Base-by-base conservation (phyloP, 1,284 basidiomycete species). In the Sanghuangporus sanghuang region DNA sequence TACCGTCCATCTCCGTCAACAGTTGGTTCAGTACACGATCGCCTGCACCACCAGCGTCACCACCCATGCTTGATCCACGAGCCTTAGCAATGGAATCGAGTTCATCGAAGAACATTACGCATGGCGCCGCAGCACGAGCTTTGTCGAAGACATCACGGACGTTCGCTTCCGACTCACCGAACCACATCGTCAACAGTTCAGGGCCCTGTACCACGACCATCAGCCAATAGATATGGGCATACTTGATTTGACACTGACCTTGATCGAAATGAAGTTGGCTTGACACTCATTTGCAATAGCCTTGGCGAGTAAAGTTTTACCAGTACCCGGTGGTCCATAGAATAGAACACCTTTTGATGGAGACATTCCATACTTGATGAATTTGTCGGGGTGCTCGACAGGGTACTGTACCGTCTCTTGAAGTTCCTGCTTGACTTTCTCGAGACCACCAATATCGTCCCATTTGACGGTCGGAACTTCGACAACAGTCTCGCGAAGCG, bases 21-120 rank as follows among this genome's bases (percentile, higher is more conserved):
- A 97, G 95, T 76, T 97, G 95, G 79, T 98, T 97, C 66, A 98
- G 85, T 9, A 98, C 96, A 80, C 97, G 95, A 76, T 99, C 97
- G 57, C 95, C 90, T 7, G 96, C 96, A 67, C 96, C 97, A 69
- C 96, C 96, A 63, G 80, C 96, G 74, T 98, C 96, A 59, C 94
- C 95, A 14, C 84, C 80, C 2, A 85, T 82, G 18, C 81, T 81
- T 62, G 79, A 78, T 66, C 96, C 96, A 79, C 97, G 93, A 58
- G 95, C 86, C 81, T 98, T 98, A 62, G 96, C 96, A 71, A 99
- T 98, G 11, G 96, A 97, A 75, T 99, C 96, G 73, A 99, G 82
- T 79, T 99, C 96, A 73, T 99, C 96, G 78, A 99, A 99, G 91
- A 99, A 99, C 95, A 99, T 98, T 69, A 99, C 95, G 76, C 96